These are phyloP conservation scores for Tricharina praecox DNA, from an alignment of 495 filamentous ascomycete species.

Conservation along the genomic window DNA sequence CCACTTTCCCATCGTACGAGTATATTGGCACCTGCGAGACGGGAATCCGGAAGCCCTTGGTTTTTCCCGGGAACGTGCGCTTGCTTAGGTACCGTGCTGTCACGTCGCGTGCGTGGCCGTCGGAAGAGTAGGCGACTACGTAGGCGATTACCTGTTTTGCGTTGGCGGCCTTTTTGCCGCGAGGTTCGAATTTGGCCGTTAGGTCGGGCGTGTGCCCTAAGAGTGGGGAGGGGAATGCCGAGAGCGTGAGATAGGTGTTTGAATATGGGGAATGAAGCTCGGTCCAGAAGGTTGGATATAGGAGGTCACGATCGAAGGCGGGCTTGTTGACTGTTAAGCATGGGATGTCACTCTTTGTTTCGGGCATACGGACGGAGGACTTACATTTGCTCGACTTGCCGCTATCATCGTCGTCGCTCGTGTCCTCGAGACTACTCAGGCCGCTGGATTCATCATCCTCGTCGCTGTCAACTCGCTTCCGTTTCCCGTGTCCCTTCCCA, in stretches of 20 bases:
- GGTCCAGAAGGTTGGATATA: constrained; percentile 82
- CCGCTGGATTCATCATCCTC: no score
- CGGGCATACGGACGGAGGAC: constrained; percentile 7
- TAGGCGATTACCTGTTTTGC: constrained; percentile 86
- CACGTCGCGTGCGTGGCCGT: constrained; percentile 87
- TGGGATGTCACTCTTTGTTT: constrained; percentile 16
- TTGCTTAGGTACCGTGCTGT: constrained; percentile 80
- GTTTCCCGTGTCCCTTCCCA: no score
- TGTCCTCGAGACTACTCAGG: background rate
- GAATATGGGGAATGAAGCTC: constrained; percentile 71
- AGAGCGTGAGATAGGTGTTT: constrained; percentile 59
- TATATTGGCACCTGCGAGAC: constrained; percentile 64
- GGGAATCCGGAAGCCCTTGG: constrained; percentile 67
- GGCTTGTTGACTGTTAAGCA: no score
- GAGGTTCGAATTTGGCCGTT: constrained; percentile 62
- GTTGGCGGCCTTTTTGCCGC: constrained; percentile 62
- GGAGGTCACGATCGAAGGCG: constrained; percentile 49
- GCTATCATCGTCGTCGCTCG: background rate
- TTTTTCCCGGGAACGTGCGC: constrained; percentile 70
- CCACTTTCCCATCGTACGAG: constrained; percentile 52
- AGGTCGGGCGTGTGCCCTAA: constrained; percentile 39
- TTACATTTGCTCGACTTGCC: constrained; percentile 19
- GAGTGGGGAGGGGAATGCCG: constrained; percentile 24
- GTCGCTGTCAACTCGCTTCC: constrained; percentile 4
- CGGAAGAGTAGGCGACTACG: constrained; percentile 65